Evolutionary conservation across 176 grass and related monocot species (phyloP), one percentile per base, ranked within the genome.

Genomic region (Zoysia japonica): DNA sequence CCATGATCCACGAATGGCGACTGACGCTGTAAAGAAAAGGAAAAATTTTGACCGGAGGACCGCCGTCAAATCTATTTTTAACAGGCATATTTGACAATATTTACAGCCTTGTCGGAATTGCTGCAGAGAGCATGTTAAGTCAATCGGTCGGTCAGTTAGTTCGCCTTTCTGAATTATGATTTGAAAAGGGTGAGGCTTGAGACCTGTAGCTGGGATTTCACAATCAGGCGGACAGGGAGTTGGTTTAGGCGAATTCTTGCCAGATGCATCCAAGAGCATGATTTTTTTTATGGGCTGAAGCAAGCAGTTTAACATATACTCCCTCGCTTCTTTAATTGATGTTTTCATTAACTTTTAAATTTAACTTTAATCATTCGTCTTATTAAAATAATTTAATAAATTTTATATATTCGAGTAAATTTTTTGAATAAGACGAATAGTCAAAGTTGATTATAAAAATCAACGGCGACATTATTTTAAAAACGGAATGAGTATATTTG

Each of bases 211-310:
- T 65, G 38, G 35, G 5, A 81, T 2, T 20, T 82, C 5, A 40
- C 19, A 53, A 61, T 70, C 54, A 55, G 54, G 55, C 11, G 16
- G 69, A 44, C 48, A 11, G 53, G 54, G 20, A 70, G 5, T 4
- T 5, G 28, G 47, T 62, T 71, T 71, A 65, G 49, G 41, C 13
- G 2, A 28, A 20, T 65, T 73, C 16, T 39, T 71, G 70, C 36
- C 12, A 83, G 67, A 82, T 55, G 35, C 39, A 13, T 59, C 64
- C 42, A 81, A 62, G 17, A 57, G 35, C 11, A 50, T 62, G 16
- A 20, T 35, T 64, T 47, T 28, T 28, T 16, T 66, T 15, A 71
- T 70, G 38, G 38, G 57, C 6, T 80, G 28, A 50, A 17, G 16
- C 2, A 48, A 16, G 11, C 7, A 48, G 19, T 51, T 44, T 49